These are phyloP conservation scores for Persicaria maculosa DNA, from an alignment of 148 eudicot species.

Conservation along the genomic window DNA sequence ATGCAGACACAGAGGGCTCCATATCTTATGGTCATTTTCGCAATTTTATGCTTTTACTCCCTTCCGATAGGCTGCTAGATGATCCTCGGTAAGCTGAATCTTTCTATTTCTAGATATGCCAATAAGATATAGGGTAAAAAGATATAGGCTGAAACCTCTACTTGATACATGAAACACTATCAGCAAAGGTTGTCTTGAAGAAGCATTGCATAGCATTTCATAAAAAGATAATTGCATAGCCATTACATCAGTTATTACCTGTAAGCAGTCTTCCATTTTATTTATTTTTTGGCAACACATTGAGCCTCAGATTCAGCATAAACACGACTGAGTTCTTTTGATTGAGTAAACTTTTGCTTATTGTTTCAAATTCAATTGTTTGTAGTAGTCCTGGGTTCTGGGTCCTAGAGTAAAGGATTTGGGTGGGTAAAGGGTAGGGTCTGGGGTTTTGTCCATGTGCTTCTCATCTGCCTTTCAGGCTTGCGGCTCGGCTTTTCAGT, in stretches of 20 bases:
- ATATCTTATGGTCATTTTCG: conserved; percentile 98
- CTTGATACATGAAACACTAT: background rate
- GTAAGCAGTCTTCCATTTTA: background rate
- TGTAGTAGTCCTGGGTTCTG: too few relatives aligned
- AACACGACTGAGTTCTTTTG: background rate
- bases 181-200: background rate
- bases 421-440: too few relatives aligned
- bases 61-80: conserved; percentile 90
- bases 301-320: background rate
- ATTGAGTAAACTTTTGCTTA: background rate
- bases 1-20: conserved; percentile 74
- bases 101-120: background rate
- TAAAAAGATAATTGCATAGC: background rate
- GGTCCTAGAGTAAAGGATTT: too few relatives aligned
- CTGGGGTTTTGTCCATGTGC: too few relatives aligned
- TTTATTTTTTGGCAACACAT: background rate
- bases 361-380: background rate
- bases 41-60: conserved; percentile 88
- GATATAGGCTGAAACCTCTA: background rate
- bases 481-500: too few relatives aligned
- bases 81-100: conserved; percentile 74
- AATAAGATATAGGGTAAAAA: background rate
- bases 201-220: conserved; percentile 1
- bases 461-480: too few relatives aligned
- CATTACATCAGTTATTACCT: background rate